Conservation (phyloP, 2,329 filamentous ascomycete genomes). For the Botrytis aclada region DNA sequence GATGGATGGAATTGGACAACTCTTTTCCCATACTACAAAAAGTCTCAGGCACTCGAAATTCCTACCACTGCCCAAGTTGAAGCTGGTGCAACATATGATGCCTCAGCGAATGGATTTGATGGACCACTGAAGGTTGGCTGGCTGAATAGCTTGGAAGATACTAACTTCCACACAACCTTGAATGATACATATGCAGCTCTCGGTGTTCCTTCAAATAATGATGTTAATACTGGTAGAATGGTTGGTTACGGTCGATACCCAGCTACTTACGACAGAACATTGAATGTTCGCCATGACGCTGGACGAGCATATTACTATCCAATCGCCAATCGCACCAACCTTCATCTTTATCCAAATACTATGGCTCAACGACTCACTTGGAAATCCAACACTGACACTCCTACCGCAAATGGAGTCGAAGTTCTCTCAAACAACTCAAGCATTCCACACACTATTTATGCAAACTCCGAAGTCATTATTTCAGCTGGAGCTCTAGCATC, state of each 20-base stretch:
- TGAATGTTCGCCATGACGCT: conserved; percentile 42
- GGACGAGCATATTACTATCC: conserved; percentile 45
- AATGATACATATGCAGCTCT: conserved; percentile 39
- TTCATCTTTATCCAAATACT: conserved; percentile 33
- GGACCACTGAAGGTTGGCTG: conserved; percentile 43
- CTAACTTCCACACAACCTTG: conserved; percentile 34
- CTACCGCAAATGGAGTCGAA: conserved; percentile 41
- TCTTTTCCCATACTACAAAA: conserved; percentile 34
- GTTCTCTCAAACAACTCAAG: conserved; percentile 24
- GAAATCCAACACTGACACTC: not conserved
- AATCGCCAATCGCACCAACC: conserved; percentile 40
- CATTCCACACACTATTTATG: conserved; percentile 25
- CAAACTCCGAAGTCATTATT: conserved; percentile 36
- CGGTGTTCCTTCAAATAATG: conserved; percentile 39
- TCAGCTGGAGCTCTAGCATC: conserved; percentile 32
- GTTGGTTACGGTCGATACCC: conserved; percentile 42
- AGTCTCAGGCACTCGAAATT: conserved; percentile 24
- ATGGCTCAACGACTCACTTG: conserved; percentile 24
- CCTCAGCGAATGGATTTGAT: conserved; percentile 38
- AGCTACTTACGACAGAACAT: conserved; percentile 41
- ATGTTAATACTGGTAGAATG: conserved; percentile 43
- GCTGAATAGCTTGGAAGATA: conserved; percentile 38
- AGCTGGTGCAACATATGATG: conserved; percentile 40
- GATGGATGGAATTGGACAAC: conserved; percentile 39
- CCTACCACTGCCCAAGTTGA: conserved; percentile 39